These are phyloP conservation scores for Monosporascus ibericus DNA, from an alignment of 2,329 filamentous ascomycete species.

Conservation along the genomic window DNA sequence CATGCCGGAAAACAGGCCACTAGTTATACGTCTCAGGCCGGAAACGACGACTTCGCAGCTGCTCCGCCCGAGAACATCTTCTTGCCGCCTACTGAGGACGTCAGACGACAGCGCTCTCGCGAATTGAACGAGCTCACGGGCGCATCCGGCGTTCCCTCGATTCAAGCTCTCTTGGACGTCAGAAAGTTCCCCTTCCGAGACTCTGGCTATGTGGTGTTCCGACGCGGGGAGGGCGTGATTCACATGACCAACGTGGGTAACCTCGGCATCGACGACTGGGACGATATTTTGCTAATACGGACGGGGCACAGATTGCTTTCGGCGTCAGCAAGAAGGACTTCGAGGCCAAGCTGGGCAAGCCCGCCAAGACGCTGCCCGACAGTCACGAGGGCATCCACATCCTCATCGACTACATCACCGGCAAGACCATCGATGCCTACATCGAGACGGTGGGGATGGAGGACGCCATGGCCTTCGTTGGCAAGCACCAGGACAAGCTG, in stretches of 20 bases:
- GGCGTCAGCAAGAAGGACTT: background rate
- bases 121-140: background rate
- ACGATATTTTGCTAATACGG: no score
- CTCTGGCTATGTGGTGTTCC: background rate
- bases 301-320: background rate
- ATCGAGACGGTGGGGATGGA: conserved; percentile 38
- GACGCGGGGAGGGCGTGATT: background rate
- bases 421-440: conserved; percentile 41
- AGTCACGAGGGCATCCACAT: conserved; percentile 38
- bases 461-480: conserved; percentile 48
- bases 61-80: background rate
- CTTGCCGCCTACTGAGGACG: background rate
- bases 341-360: background rate
- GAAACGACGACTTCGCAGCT: no score
- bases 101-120: background rate
- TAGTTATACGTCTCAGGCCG: no score
- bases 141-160: background rate
- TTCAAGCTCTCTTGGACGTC: background rate
- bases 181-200: background rate
- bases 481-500: conserved; percentile 32
- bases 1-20: no score
- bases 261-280: no score
- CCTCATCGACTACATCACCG: conserved; percentile 40
- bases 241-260: background rate
- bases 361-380: conserved; percentile 33